Conservation (phyloP, 1,284 basidiomycete species). For the Uromyces viciae-fabae region DNA sequence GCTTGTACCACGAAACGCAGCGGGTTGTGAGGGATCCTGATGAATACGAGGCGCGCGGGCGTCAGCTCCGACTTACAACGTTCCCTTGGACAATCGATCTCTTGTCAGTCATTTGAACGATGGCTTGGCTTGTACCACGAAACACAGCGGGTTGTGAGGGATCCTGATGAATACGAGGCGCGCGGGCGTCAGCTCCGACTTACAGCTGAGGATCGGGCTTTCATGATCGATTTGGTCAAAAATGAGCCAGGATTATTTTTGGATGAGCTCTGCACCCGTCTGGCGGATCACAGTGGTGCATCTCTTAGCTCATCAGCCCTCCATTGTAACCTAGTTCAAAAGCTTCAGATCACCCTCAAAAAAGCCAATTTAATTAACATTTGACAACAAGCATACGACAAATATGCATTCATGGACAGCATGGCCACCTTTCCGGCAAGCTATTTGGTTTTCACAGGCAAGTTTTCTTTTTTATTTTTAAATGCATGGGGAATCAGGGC, state of each 20-base stretch:
- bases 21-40: no score
- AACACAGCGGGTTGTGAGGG: background rate
- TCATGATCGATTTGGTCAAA: background rate
- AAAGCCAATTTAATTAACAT: conserved; percentile 2
- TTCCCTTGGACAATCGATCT: background rate
- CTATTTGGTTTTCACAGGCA: background rate
- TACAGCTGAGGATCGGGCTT: background rate
- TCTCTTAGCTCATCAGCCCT: background rate
- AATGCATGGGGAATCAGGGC: no score
- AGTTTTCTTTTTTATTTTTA: no score
- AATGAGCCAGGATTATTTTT: background rate
- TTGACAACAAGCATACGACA: background rate
- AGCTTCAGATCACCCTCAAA: background rate
- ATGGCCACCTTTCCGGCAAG: background rate
- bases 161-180: background rate
- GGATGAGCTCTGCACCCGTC: background rate
- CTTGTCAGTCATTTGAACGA: background rate
- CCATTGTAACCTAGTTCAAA: background rate
- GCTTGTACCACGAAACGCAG: no score
- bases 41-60: no score
- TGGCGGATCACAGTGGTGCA: background rate
- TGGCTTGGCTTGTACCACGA: background rate
- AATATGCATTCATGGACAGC: background rate
- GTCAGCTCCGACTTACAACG: no score
- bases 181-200: background rate